Base-by-base conservation (phyloP, 140 eudicot species). In the Cichorium intybus region DNA sequence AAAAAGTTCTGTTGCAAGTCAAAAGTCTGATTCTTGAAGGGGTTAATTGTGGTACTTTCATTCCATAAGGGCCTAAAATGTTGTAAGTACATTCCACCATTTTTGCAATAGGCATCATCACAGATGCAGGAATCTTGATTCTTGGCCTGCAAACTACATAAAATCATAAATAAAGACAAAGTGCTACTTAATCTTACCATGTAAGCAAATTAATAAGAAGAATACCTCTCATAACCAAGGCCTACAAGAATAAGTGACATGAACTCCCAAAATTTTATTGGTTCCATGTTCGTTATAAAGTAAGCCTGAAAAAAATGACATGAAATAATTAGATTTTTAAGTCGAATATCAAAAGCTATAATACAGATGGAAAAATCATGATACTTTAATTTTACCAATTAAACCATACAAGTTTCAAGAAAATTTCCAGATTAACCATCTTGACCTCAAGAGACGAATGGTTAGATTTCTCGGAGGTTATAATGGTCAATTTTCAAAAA, bases 231-330 rank as follows among this genome's bases (percentile, higher is more conserved):
- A 20, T 71, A 77, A 52, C 82, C 82, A 50, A 92, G 96, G 51
- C 95, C 98, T 56, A 69, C 92, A 56, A 87, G 87, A 62, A 89
- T 79, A 61, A 86, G 83, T 54, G 92, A 77, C 64, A 85, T 74
- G 62, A 89, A 89, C 78, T 86, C 95, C 97, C 97, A 89, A 69
- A 89, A 86, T 75, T 84, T 81, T 76, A 89, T 81, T 10, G 96
- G 92, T 80, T 92, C 98, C 96, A 77, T 80, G 85, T 92, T 88
- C 20, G 98, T 92, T 31, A 92, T 84, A 71, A 92, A 92, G 79
- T 82, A 92, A 51, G 93, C 95, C 98, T 92, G 95, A 59, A 75
- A 81, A 58, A 27, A 55, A 71, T 34, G 63, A 47, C 34, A 49
- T 68, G 75, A 56, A 48, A 61, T 39, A 33, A 56, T 62, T 6